phyloP scores from a whole-genome alignment of 2,329 filamentous ascomycete species.

The Dactylellina drechsleri region DNA sequence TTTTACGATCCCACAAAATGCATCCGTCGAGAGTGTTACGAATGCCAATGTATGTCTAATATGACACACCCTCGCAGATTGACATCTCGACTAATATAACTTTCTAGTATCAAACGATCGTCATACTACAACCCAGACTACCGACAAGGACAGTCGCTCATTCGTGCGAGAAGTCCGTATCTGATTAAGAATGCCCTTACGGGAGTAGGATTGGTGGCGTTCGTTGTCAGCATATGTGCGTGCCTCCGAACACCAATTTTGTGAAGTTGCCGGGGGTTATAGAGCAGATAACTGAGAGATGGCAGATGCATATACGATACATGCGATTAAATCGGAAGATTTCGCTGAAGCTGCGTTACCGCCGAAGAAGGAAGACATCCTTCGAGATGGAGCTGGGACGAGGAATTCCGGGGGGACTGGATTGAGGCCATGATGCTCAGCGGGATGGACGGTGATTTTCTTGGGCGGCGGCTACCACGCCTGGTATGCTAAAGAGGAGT shows the following conservation, averaged over 20 bases:
- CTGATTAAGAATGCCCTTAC: conserved; percentile 88
- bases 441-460: too few species aligned
- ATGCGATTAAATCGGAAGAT: conserved; percentile 91
- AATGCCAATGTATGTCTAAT: conserved; percentile 40
- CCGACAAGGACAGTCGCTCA: conserved; percentile 85
- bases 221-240: conserved; percentile 89
- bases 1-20: conserved; percentile 25
- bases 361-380: conserved; percentile 63
- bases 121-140: conserved; percentile 93
- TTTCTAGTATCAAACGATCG: conserved; percentile 63
- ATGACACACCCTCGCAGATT: neutral
- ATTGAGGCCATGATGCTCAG: conserved; percentile 17
- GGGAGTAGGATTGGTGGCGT: conserved; percentile 76
- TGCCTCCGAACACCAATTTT: conserved; percentile 56
- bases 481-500: too few species aligned
- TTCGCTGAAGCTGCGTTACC: conserved; percentile 96
- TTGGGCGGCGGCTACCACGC: too few species aligned
- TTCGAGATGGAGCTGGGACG: conserved; percentile 26
- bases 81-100: neutral
- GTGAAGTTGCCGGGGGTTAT: neutral
- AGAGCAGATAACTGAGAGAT: neutral
- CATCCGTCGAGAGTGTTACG: conserved; percentile 32
- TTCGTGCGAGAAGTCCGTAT: conserved; percentile 91
- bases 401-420: conserved; percentile 16
- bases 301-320: conserved; percentile 76